Evolutionary conservation across 441 rosid genomes (phyloP), one percentile per base, ranked within the genome.

Genomic region (Pelargonium citronellum): DNA sequence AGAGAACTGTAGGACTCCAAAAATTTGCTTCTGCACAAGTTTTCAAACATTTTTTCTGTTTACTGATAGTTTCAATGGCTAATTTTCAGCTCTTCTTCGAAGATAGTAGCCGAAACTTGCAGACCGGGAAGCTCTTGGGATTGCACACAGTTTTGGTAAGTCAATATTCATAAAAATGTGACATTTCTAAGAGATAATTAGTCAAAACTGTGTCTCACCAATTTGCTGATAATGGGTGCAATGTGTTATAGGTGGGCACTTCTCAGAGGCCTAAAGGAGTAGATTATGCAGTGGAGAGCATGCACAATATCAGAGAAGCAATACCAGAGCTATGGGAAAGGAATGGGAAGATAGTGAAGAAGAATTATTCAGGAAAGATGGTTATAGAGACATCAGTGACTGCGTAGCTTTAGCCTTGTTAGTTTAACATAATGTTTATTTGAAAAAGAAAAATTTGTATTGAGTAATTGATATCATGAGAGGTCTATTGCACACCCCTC

Each of bases 281-380:
- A 16, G 97, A 91, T 74, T 76, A 79, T 70, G 95, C 92, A 1
- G 69, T 94, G 39, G 96, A 89, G 85, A 90, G 92, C 83, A 85
- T 91, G 73, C 99, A 94, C 83, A 90, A 91, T 74, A 82, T 91
- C 47, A 86, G 84, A 75, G 97, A 90, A 84, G 97, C 96, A 15
- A 76, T 94, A 69, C 97, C 96, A 4, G 87, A 86, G 73, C 89
- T 94, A 22, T 90, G 97, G 96, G 96, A 86, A 51, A 79, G 79
- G 8, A 77, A 65, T 34, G 86, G 87, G 66, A 84, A 75, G 73
- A 65, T 83, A 24, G 87, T 84, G 47, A 79, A 73, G 69, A 55
- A 74, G 11, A 66, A 46, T 37, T 77, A 81, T 68, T 74, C 92
- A 4, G 80, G 79, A 55, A 71, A 87, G 80, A 73, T 86, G 51